A percentile compares a stretch with the other conserved stretches of the same genome.
Conservation (phyloP, 1,284 basidiomycete species). For the Pyrrhoderma lamaoense region DNA sequence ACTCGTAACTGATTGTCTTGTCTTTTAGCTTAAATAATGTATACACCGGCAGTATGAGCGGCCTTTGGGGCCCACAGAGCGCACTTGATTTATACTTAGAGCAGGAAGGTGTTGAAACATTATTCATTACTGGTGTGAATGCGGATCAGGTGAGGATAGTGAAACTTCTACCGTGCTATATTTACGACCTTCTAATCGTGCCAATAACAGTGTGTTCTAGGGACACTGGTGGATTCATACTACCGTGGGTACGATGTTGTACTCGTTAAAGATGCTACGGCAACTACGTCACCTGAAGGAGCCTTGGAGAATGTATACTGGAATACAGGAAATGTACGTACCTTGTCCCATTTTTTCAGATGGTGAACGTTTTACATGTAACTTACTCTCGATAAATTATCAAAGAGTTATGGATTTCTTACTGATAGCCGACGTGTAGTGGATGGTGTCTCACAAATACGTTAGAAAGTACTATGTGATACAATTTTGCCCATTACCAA, state of each 20-base stretch:
- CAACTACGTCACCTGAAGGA: slow-evolving; percentile 55
- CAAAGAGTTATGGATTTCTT: slow-evolving; percentile 58
- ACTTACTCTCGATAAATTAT: slow-evolving; percentile 1
- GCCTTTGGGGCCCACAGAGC: slow-evolving; percentile 55
- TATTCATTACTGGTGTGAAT: slow-evolving; percentile 61
- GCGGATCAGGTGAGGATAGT: slow-evolving; percentile 48
- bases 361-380: not conserved
- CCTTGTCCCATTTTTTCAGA: not conserved
- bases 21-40: not conserved
- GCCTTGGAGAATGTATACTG: slow-evolving; percentile 51
- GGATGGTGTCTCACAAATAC: slow-evolving; percentile 7
- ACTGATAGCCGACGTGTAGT: slow-evolving; percentile 41
- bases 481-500: too few species aligned
- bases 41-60: slow-evolving; percentile 48
- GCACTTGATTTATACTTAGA: slow-evolving; percentile 53
- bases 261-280: slow-evolving; percentile 48
- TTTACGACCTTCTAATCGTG: not conserved
- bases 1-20: too few species aligned
- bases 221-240: slow-evolving; percentile 57
- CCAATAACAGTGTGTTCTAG: slow-evolving; percentile 48
- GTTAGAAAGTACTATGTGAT: too few species aligned
- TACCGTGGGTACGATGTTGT: slow-evolving; percentile 58
- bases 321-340: slow-evolving; percentile 47
- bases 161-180: too few species aligned
- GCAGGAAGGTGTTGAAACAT: slow-evolving; percentile 54